Percentiles rank a stretch among this genome's conserved stretches.
These are phyloP conservation scores for Zea mays DNA, from an alignment of 176 grass and related monocot genomes.

Conservation along the genomic window DNA sequence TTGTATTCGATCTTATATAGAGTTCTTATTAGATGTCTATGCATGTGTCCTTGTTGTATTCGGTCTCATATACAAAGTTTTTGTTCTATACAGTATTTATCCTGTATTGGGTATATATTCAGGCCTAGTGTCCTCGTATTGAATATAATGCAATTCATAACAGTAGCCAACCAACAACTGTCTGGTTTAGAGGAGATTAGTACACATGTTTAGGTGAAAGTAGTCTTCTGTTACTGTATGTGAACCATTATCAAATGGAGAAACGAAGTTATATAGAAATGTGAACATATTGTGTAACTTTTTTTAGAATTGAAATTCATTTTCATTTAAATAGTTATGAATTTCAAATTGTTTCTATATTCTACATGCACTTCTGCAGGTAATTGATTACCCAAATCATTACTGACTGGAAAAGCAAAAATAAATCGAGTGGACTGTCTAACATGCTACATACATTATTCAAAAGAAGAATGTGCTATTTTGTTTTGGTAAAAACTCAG, in stretches of 20 bases:
- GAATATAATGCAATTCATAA: no score
- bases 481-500: not conserved
- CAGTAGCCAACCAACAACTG: not conserved
- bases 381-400: not conserved
- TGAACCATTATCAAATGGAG: not conserved
- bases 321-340: not conserved
- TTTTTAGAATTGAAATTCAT: not conserved
- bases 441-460: not conserved
- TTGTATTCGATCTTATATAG: no score
- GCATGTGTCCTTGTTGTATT: no score
- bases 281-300: not conserved
- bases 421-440: not conserved
- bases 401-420: not conserved
- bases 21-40: no score
- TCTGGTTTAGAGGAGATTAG: not conserved
- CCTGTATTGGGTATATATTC: no score
- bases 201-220: not conserved
- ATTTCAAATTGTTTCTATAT: conserved; percentile 1
- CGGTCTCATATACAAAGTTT: no score
- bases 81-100: no score
- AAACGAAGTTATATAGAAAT: not conserved
- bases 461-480: not conserved
- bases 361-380: not conserved
- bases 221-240: not conserved
- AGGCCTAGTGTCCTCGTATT: no score